Evolutionary conservation across 2,329 filamentous ascomycete species (phyloP).

Genomic region (Trichoderma sp.): DNA sequence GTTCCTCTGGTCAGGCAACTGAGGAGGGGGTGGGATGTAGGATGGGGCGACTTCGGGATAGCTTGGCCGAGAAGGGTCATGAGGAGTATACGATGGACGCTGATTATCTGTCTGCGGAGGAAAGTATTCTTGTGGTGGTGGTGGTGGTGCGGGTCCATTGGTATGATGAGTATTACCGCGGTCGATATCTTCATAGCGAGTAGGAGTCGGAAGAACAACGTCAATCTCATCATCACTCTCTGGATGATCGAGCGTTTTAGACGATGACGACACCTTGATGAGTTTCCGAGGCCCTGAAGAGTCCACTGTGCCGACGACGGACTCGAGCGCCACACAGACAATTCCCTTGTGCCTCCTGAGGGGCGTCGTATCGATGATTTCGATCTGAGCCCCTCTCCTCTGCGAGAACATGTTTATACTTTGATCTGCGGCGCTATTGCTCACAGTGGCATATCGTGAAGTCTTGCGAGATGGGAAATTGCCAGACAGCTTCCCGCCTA

Average conservation of each 20-base stretch:
- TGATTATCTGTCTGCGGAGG: slow-evolving; percentile 41
- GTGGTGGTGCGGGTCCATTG: slow-evolving; percentile 8
- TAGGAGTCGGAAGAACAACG: slow-evolving; percentile 26
- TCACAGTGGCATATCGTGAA: slow-evolving; percentile 44
- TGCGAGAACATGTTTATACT: slow-evolving; percentile 35
- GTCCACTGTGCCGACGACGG: slow-evolving; percentile 84
- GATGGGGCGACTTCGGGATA: slow-evolving; percentile 41
- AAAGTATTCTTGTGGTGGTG: slow-evolving; percentile 31
- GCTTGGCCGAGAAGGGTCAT: slow-evolving; percentile 25
- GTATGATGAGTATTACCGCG: background rate
- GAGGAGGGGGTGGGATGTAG: slow-evolving; percentile 59
- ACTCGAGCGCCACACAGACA: slow-evolving; percentile 82
- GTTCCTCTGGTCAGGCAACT: slow-evolving; percentile 58
- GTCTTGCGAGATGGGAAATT: slow-evolving; percentile 67
- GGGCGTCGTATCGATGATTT: slow-evolving; percentile 83
- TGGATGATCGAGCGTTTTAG: slow-evolving; percentile 33
- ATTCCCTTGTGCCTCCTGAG: slow-evolving; percentile 88
- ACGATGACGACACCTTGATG: slow-evolving; percentile 32
- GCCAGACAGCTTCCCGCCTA: slow-evolving; percentile 82
- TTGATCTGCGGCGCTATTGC: slow-evolving; percentile 34
- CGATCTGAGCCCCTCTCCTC: slow-evolving; percentile 61
- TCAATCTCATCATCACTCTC: slow-evolving; percentile 40
- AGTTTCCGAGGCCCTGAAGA: slow-evolving; percentile 50
- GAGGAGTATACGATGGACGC: slow-evolving; percentile 25
- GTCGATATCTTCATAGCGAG: slow-evolving; percentile 23